phyloP scores from a whole-genome alignment of 2,329 filamentous ascomycete species.

The Arthrobotrys conoides region DNA sequence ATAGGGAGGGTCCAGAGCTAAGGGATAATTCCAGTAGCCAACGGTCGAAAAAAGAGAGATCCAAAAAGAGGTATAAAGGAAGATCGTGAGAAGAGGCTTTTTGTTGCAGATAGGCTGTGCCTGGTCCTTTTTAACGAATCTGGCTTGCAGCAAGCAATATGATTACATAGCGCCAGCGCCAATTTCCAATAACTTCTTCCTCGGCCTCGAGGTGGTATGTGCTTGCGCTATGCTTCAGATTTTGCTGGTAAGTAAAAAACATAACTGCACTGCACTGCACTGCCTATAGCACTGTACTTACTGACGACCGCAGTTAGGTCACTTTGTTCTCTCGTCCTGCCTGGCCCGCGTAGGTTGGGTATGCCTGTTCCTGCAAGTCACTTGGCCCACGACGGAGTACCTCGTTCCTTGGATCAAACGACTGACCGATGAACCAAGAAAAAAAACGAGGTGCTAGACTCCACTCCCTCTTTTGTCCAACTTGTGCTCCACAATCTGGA shows the following conservation, averaged over 20 bases:
- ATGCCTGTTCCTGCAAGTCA: conserved; percentile 48
- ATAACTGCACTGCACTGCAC: conserved; percentile 1
- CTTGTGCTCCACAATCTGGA: conserved; percentile 59
- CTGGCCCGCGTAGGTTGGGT: not conserved
- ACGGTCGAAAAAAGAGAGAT: conserved; percentile 33
- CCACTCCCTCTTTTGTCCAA: conserved; percentile 56
- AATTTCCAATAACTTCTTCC: conserved; percentile 44
- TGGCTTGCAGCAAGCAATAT: conserved; percentile 50
- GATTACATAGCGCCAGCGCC: conserved; percentile 61
- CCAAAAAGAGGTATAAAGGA: conserved; percentile 57
- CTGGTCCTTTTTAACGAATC: conserved; percentile 61
- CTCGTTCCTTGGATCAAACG: conserved; percentile 60
- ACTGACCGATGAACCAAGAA: conserved; percentile 57
- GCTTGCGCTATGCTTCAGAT: conserved; percentile 49
- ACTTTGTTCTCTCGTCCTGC: conserved; percentile 24
- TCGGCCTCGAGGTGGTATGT: conserved; percentile 52
- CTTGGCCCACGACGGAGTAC: conserved; percentile 58
- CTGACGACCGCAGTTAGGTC: not conserved
- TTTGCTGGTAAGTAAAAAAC: conserved; percentile 10
- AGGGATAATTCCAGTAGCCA: conserved; percentile 24
- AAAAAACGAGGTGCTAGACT: conserved; percentile 60
- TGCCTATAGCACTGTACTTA: not conserved
- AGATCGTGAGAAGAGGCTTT: conserved; percentile 60
- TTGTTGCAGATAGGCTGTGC: conserved; percentile 59
- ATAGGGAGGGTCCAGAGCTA: conserved; percentile 3